Evolutionary conservation across 495 filamentous ascomycete genomes (phyloP).

Genomic region (Bacidia gigantensis): DNA sequence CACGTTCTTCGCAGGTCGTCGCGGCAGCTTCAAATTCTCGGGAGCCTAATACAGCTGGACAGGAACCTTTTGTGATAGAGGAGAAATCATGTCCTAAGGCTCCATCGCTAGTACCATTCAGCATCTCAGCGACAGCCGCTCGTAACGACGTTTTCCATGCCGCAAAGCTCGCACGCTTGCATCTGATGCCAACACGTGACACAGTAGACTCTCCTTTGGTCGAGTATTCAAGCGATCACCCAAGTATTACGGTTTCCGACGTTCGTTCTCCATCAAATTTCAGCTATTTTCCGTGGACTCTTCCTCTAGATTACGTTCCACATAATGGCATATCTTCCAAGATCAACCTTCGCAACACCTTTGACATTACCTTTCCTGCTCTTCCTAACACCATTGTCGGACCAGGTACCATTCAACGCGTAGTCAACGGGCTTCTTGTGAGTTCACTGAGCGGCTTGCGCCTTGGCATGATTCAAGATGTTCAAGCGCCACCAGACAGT

Average conservation of each 20-base stretch:
- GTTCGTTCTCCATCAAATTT: constrained; percentile 57
- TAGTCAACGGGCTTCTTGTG: constrained; percentile 62
- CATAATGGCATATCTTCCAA: constrained; percentile 56
- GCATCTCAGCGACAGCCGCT: constrained; percentile 65
- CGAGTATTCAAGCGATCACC: constrained; percentile 36
- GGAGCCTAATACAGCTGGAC: neutral
- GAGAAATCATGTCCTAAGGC: constrained; percentile 41
- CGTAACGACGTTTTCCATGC: constrained; percentile 86
- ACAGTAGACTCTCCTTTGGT: constrained; percentile 39
- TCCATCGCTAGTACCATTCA: constrained; percentile 44
- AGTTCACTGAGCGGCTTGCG: constrained; percentile 67
- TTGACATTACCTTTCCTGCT: constrained; percentile 72
- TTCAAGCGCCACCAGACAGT: constrained; percentile 25
- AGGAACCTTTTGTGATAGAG: constrained; percentile 1
- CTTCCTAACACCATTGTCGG: constrained; percentile 41
- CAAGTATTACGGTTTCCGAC: constrained; percentile 42
- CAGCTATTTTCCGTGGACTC: constrained; percentile 86
- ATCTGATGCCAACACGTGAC: constrained; percentile 50
- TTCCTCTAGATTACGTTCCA: constrained; percentile 61
- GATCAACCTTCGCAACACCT: constrained; percentile 46
- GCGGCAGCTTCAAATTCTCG: neutral
- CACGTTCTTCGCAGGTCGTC: constrained; percentile 23
- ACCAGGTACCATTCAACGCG: constrained; percentile 42
- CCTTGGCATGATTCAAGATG: constrained; percentile 65
- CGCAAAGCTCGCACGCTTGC: constrained; percentile 68